A percentile compares a stretch with the other conserved stretches of the same genome.
Evolutionary conservation across 352 stramenopile species (phyloP).

Genomic region (Thalassiosira exigua): DNA sequence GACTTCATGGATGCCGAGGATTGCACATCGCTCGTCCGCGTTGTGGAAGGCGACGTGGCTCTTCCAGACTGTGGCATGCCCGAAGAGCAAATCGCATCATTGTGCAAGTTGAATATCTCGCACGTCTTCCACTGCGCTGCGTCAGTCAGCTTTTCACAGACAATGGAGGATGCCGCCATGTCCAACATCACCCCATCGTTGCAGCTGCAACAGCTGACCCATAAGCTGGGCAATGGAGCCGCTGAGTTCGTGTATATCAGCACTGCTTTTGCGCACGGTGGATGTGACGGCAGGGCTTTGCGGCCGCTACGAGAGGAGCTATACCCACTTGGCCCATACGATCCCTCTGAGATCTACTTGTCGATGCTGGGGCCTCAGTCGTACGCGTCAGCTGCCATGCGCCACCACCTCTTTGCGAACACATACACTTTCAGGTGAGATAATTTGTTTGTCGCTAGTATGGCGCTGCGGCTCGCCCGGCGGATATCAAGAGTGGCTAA

Average conservation of each 20-base stretch:
- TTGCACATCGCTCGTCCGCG: conserved; percentile 64
- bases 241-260: conserved; percentile 83
- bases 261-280: conserved; percentile 85
- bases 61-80: conserved; percentile 63
- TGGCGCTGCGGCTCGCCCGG: too few species aligned
- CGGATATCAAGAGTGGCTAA: too few species aligned
- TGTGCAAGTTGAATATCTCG: conserved; percentile 62
- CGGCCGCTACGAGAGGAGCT: conserved; percentile 65
- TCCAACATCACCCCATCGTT: conserved; percentile 81
- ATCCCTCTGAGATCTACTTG: conserved; percentile 72
- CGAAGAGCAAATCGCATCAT: conserved; percentile 32
- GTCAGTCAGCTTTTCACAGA: conserved; percentile 81
- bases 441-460: too few species aligned
- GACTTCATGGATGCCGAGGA: conserved; percentile 70
- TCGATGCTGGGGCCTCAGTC: conserved; percentile 83
- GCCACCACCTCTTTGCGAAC: conserved; percentile 83
- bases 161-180: conserved; percentile 72
- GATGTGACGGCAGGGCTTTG: conserved; percentile 59
- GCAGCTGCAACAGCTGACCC: conserved; percentile 70
- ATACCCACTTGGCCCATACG: conserved; percentile 64
- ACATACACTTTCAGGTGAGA: conserved; percentile 87
- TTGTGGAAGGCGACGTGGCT: conserved; percentile 78
- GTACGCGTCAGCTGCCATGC: conserved; percentile 81
- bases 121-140: conserved; percentile 85
- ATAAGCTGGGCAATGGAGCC: conserved; percentile 61